Conservation (phyloP, 208 protist genomes). For the Leishmania lainsoni region DNA sequence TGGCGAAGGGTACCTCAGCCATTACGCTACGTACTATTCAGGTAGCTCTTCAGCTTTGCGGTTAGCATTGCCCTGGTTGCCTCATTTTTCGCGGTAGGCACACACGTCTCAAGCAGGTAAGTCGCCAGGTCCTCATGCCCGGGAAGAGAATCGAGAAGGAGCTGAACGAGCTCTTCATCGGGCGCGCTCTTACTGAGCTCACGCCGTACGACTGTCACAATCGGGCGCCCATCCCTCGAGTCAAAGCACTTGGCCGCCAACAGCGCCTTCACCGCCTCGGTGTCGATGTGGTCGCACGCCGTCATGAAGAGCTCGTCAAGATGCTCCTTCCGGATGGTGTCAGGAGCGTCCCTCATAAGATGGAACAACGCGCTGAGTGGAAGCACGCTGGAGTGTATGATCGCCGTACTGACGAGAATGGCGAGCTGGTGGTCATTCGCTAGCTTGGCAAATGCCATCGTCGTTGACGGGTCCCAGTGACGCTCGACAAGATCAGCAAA, state of each 20-base stretch:
- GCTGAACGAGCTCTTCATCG: conserved; percentile 56
- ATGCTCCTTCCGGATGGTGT: conserved; percentile 57
- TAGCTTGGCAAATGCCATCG: conserved; percentile 52
- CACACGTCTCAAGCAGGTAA: conserved; percentile 47
- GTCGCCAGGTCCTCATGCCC: conserved; percentile 38
- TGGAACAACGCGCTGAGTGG: conserved; percentile 54
- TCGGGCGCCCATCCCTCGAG: conserved; percentile 45
- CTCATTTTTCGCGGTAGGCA: conserved; percentile 42
- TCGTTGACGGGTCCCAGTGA: conserved; percentile 50
- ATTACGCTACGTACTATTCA: conserved; percentile 2
- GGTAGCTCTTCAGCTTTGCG: conserved; percentile 35
- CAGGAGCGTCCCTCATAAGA: conserved; percentile 49
- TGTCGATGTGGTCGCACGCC: conserved; percentile 67
- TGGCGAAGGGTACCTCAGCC: too few species aligned
- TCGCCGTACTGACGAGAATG: conserved; percentile 51
- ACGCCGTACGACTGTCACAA: conserved; percentile 64
- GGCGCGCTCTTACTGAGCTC: conserved; percentile 40
- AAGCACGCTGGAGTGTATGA: conserved; percentile 62
- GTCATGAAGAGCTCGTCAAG: conserved; percentile 71
- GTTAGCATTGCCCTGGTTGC: conserved; percentile 35
- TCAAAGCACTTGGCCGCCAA: conserved; percentile 65
- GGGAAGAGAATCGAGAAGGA: conserved; percentile 51
- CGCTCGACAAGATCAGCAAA: conserved; percentile 65
- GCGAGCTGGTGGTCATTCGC: conserved; percentile 77
- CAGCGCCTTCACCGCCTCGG: conserved; percentile 60